Evolutionary conservation across 495 filamentous ascomycete species (phyloP), one percentile per base, ranked within the genome.

Genomic region (Talaromyces wortmannii): DNA sequence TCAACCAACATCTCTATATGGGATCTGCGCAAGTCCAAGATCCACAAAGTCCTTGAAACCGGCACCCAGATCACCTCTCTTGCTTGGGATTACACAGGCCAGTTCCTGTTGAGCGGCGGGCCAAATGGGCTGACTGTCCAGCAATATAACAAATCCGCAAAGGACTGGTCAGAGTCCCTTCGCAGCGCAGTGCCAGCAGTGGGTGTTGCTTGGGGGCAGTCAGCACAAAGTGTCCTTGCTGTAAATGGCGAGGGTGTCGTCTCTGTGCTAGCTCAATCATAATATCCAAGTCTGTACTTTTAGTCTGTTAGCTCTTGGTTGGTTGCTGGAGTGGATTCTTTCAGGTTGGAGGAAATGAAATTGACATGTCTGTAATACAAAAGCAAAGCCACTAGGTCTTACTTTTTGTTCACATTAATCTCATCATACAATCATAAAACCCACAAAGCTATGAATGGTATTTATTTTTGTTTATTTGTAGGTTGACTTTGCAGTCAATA

Each of bases 41-140:
- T 82, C 59, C 81, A 82, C 58, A 94, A 95, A 77, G 80, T 85
- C 30, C 75, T 97, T 16, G 90, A 97, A 45, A 87, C 88, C 53
- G 92, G 91, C 40, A 85, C 81, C 58, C 78, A 80, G 45, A 81
- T 95, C 49, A 76, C 84, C 46, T 80, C 78, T 29, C 76, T 96
- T 55, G 74, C 78, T 48, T 98, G 91, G 90, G 94, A 98, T 63
- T 96, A 95, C 74, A 94, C 88, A 16, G 94, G 92, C 18, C 94
- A 97, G 67, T 98, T 88, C 71, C 78, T 97, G 15, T 86, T 92
- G 15, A 85, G 87, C 16, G 88, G 81, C 13, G 95, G 95, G 0
- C 81, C 88, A 2, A 83, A 85, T 45, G 90, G 91, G 6, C 73
- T 96, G 47, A 87, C 86, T 31, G 89, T 98, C 52, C 90, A 92